Evolutionary conservation across 352 stramenopile genomes (phyloP), one percentile per base, ranked within the genome.

Genomic region (Pythium myriotylum): DNA sequence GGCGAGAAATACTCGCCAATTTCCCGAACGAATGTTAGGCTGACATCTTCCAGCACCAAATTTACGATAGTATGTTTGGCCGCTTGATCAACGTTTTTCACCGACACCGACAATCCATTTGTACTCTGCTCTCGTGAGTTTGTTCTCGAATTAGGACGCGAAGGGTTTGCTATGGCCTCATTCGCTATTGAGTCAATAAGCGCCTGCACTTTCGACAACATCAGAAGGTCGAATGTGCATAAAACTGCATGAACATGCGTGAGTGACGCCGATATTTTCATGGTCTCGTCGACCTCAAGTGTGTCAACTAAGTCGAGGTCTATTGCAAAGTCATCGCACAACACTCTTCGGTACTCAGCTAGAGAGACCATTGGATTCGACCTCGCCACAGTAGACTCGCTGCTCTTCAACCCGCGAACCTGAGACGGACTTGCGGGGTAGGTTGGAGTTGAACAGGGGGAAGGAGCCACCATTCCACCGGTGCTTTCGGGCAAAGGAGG

Each of bases 1-100:
- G 84, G 84, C 0, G 79, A 84, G 37, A 93, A 89, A 39, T 90
- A 88, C 33, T 83, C 80, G 12, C 81, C 81, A 29, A 88, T 87
- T 60, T 93, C 81, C 0, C 78, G 77, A 46, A 93, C 80, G 42
- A 91, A 77, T 17, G 84, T 91, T 24, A 88, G 60, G 26, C 81
- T 91, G 10, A 69, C 79, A 49, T 92, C 79, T 68, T 91, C 79
- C 3, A 92, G 40, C 41, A 88, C 64, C 20, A 88, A 58, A 24
- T 77, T 81, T 17, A 92, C 60, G 39, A 79, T 55, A 13, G 73
- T 68, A 4, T 71, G 56, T 59, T 71, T 74, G 49, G 23, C 67
- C 37, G 39, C 17, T 41, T 40, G 33, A 20, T 42, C 19, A 0
- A 45, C 20, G 27, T 19, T n/a, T n/a, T n/a, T 24, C 46, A 57